phyloP scores from a whole-genome alignment of 441 rosid species.

The Theobroma grandiflorum region DNA sequence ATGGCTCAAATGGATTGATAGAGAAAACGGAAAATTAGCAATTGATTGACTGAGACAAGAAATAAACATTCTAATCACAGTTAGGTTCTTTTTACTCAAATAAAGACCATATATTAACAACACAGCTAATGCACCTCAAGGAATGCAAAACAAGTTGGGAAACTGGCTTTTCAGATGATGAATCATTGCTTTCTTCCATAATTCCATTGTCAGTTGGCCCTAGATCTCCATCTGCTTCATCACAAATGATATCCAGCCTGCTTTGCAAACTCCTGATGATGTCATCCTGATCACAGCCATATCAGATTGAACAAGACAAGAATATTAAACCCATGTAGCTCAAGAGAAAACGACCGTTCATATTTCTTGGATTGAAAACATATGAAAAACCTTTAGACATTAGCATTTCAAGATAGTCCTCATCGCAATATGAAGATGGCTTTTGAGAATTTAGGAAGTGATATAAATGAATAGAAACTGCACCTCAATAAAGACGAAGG shows the following conservation, averaged over 20 bases:
- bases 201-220: slow-evolving; percentile 36
- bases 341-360: slow-evolving; percentile 22
- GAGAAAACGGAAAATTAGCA: neutral
- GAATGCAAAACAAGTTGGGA: slow-evolving; percentile 52
- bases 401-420: slow-evolving; percentile 2
- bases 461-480: slow-evolving; percentile 11
- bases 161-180: slow-evolving; percentile 42
- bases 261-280: slow-evolving; percentile 84
- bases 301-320: neutral
- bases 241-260: slow-evolving; percentile 86
- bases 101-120: slow-evolving; percentile 17
- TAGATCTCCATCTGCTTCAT: slow-evolving; percentile 71
- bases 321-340: neutral
- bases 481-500: neutral
- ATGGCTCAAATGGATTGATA: neutral
- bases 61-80: neutral
- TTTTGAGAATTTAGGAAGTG: neutral
- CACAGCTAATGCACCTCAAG: slow-evolving; percentile 59
- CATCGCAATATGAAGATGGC: neutral
- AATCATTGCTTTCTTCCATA: slow-evolving; percentile 39
- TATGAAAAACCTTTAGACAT: neutral
- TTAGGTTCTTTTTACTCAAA: slow-evolving; percentile 13
- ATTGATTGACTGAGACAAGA: neutral
- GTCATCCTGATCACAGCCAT: slow-evolving; percentile 64
- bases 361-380: neutral